Evolutionary conservation across 768 basidiomycete genomes (phyloP), one percentile per base, ranked within the genome.

Genomic region (Paxillus ammoniavirescens): DNA sequence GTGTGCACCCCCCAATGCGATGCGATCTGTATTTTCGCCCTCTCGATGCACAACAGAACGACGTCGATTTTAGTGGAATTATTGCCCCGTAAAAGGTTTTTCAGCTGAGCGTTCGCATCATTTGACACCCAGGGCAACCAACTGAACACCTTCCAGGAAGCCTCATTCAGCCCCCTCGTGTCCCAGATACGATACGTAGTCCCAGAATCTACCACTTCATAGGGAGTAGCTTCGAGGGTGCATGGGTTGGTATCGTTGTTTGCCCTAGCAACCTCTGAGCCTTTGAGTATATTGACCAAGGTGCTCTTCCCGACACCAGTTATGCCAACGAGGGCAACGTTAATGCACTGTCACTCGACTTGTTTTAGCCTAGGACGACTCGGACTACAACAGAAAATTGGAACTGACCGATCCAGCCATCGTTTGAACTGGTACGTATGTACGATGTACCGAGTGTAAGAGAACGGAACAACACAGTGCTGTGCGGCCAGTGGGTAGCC

Each of bases 271-370:
- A 43, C 15, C 46, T 49, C n/a, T 15, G 36, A 2, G 47, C 58
- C 65, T 18, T 41, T 42, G 45, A 65, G 63, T 50, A 66, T 43
- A 36, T 66, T 66, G 18, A 67, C 61, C 8, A 67, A 45, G 7
- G 65, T 66, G 55, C 65, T 66, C 42, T 66, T 66, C 40, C 65
- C 65, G 46, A 57, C 65, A 2, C 65, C 65, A 13, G 65, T 65
- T 35, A 52, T 35, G 9, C 65, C 65, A 26, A 58, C 61, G 35
- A 66, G 40, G 36, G 66, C 65, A 23, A 66, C 49, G 33, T 65
- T 53, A 5, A 52, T n/a, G 31, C 48, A 17, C 5, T 33, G 17
- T 26, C 2, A 5, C 26, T 66, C 55, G 21, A 45, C 21, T 17
- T 42, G 13, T 21, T 17, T 56, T 12, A 35, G 12, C 38, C 28